Evolutionary conservation across 805 yeast genomes (phyloP), one percentile per base, ranked within the genome.

Genomic region (Nakazawaea populi): DNA sequence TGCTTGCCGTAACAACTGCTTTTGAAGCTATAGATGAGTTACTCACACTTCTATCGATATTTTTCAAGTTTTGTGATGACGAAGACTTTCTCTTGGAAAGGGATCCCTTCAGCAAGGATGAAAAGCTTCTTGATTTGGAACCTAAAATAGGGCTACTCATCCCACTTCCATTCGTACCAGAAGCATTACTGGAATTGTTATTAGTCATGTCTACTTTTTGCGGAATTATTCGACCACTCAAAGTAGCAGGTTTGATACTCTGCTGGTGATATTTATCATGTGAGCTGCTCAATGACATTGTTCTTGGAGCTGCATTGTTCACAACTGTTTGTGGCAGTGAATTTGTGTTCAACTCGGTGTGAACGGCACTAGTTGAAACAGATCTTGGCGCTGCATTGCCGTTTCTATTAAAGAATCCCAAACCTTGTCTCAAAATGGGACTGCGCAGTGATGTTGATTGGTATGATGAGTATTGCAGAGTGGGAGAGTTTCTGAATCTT

Each of bases 1-100:
- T 65, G 12, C 76, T 59, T 2, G 83, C 68, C 1, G 82, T 68
- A 11, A 77, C 71, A 38, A 79, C 65, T 0, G 87, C 74, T 54
- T 74, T 73, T 29, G 72, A 69, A 4, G 75, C 64, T 4, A 64
- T 51, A 0, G 68, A 59, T 2, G 68, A 56, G 34, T 59, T 60
- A 6, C 66, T 57, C 42, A 48, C 57, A 42, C 60, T 63, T 37
- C 67, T 64, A 18, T 62, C 65, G 9, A 66, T 57, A 34, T 59
- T 58, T 54, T 65, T 58, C 41, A 68, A 45, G 0, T 69, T 65
- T 6, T 65, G 53, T 24, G 63, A 53, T 0, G 72, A 68, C 1
- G 71, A 60, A 1, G 74, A 73, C 8, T 74, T 61, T 46, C 67
- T 69, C 12, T 75, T 68, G 48, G 63, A 62, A 1, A 64, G 55